These are phyloP conservation scores for Colletotrichum paranaense DNA, from an alignment of 2,329 filamentous ascomycete genomes.

Conservation along the genomic window DNA sequence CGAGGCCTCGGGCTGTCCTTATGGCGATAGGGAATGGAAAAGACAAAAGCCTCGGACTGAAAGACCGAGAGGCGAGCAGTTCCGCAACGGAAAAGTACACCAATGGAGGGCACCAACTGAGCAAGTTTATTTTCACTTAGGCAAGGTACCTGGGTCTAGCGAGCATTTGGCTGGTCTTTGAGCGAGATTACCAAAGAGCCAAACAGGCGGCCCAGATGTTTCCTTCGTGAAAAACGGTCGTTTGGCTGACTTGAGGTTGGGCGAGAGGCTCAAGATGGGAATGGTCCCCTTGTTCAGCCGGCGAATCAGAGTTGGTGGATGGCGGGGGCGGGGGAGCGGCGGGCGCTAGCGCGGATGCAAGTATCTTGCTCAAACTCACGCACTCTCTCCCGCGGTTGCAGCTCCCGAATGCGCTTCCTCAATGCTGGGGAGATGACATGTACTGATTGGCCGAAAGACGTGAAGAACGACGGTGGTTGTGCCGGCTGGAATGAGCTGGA, in stretches of 20 bases:
- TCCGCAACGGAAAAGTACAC: slow-evolving; percentile 14
- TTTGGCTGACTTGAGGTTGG: neutral
- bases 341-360: slow-evolving; percentile 34
- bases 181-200: neutral
- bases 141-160: neutral
- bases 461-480: neutral
- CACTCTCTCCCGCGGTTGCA: neutral
- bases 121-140: slow-evolving; percentile 35
- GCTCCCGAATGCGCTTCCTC: neutral
- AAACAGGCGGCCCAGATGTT: neutral
- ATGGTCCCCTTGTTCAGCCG: neutral
- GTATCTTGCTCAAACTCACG: slow-evolving; percentile 39
- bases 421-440: neutral
- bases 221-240: neutral
- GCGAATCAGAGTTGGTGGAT: slow-evolving; percentile 28
- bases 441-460: neutral
- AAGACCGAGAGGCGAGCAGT: neutral
- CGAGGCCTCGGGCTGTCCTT: neutral
- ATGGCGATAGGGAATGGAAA: neutral
- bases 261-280: slow-evolving; percentile 19
- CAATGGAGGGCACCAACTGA: slow-evolving; percentile 39
- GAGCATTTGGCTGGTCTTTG: neutral
- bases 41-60: neutral
- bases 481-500: slow-evolving; percentile 7
- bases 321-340: slow-evolving; percentile 24